These are phyloP conservation scores for Yarrowia osloensis DNA, from an alignment of 805 yeast genomes.

Conservation along the genomic window DNA sequence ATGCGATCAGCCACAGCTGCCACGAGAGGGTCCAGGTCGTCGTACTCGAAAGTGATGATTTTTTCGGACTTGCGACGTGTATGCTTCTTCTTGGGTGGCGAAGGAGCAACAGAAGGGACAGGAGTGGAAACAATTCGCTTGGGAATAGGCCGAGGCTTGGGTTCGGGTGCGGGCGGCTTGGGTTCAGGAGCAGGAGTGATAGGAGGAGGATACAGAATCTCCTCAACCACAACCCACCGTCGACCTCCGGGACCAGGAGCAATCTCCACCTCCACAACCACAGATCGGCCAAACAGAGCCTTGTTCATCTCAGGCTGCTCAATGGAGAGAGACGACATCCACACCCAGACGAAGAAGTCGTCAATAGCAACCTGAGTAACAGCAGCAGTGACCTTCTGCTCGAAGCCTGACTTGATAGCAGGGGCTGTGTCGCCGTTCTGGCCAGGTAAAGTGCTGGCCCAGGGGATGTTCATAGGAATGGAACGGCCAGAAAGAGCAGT, in stretches of 20 bases:
- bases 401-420: slow-evolving; percentile 19
- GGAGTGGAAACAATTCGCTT: slow-evolving; percentile 22
- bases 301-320: slow-evolving; percentile 70
- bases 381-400: slow-evolving; percentile 43
- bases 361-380: slow-evolving; percentile 70
- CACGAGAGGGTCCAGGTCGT: slow-evolving; percentile 29
- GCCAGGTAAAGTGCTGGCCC: slow-evolving; percentile 20
- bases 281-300: slow-evolving; percentile 74
- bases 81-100: slow-evolving; percentile 22
- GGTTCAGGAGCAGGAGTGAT: slow-evolving; percentile 9
- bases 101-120: background rate
- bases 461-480: slow-evolving; percentile 27
- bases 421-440: slow-evolving; percentile 26
- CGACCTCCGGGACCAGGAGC: slow-evolving; percentile 56
- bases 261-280: slow-evolving; percentile 78
- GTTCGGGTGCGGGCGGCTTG: background rate
- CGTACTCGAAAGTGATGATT: slow-evolving; percentile 26
- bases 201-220: slow-evolving; percentile 36
- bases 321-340: slow-evolving; percentile 75
- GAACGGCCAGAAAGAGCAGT: slow-evolving; percentile 6
- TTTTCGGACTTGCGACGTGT: slow-evolving; percentile 29
- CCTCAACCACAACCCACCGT: slow-evolving; percentile 42
- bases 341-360: slow-evolving; percentile 89
- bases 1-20: slow-evolving; percentile 31
- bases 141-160: background rate